These are phyloP conservation scores for Artomyces pyxidatus DNA, from an alignment of 768 basidiomycete genomes.

Conservation along the genomic window DNA sequence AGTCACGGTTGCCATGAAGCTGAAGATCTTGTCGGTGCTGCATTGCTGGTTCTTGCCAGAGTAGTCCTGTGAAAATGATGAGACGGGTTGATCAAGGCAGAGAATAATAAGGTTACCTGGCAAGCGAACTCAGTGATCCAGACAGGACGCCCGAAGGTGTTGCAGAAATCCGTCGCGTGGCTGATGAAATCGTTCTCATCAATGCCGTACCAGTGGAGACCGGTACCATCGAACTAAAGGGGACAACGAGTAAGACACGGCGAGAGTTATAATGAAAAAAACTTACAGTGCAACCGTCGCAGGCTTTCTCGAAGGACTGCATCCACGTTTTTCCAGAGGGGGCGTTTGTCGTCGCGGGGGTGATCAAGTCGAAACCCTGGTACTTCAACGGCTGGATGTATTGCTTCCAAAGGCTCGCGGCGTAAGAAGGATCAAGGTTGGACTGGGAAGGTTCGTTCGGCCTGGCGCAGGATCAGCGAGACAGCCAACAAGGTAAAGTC, in stretches of 20 bases:
- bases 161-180: conserved; percentile 42
- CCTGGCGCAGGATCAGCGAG: too few species aligned
- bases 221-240: conserved; percentile 47
- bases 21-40: conserved; percentile 30
- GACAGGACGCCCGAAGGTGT: conserved; percentile 34
- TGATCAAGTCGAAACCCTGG: conserved; percentile 49
- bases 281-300: conserved; percentile 48
- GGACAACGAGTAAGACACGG: background rate
- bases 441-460: conserved; percentile 60
- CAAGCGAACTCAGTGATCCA: conserved; percentile 70
- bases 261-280: background rate
- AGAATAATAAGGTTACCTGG: conserved; percentile 28
- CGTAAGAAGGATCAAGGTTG: conserved; percentile 44
- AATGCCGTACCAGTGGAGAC: conserved; percentile 66
- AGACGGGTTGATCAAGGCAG: background rate
- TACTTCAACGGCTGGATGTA: conserved; percentile 50
- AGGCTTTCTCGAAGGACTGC: conserved; percentile 43
- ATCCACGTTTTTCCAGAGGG: conserved; percentile 59
- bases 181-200: conserved; percentile 37
- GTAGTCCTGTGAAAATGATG: conserved; percentile 39
- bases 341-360: conserved; percentile 63
- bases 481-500: too few species aligned
- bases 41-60: conserved; percentile 35
- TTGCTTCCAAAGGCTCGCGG: conserved; percentile 47
- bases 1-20: conserved; percentile 40